These are phyloP conservation scores for Sporothrix sp. DNA, from an alignment of 2,329 filamentous ascomycete species.

Conservation along the genomic window DNA sequence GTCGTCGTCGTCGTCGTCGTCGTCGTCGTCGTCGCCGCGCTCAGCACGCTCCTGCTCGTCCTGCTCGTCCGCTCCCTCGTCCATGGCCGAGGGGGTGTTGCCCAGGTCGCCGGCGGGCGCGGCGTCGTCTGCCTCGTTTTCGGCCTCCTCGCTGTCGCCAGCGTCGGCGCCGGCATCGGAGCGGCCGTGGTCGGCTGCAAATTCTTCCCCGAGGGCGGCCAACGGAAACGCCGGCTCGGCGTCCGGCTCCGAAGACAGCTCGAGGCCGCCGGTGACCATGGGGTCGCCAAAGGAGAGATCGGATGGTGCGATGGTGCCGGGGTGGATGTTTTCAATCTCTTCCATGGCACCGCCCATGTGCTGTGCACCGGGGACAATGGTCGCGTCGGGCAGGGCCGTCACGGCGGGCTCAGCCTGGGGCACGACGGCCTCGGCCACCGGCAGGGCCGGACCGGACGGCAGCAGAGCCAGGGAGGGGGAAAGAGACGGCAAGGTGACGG, in stretches of 20 bases:
- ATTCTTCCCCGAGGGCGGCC: neutral
- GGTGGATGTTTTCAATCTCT: neutral
- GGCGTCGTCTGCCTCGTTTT: neutral
- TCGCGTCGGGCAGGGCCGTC: too few species aligned
- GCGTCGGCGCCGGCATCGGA: neutral
- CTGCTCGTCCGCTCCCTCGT: neutral
- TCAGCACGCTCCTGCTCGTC: too few species aligned
- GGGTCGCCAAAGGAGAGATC: neutral
- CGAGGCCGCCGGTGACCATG: neutral
- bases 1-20: constrained; percentile 2
- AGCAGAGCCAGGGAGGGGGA: too few species aligned
- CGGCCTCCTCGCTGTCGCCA: neutral
- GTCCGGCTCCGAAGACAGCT: constrained; percentile 8
- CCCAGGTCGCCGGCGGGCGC: neutral
- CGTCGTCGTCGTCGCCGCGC: neutral
- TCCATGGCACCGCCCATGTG: neutral
- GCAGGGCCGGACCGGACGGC: too few species aligned
- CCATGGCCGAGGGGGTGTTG: neutral
- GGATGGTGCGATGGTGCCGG: neutral
- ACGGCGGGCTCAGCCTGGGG: too few species aligned
- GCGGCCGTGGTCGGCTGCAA: neutral
- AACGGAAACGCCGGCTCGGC: neutral
- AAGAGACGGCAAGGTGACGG: neutral
- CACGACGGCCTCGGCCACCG: too few species aligned
- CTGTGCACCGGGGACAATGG: neutral